Conservation (phyloP, 2,329 filamentous ascomycete genomes). For the Aspergillus sp. region DNA sequence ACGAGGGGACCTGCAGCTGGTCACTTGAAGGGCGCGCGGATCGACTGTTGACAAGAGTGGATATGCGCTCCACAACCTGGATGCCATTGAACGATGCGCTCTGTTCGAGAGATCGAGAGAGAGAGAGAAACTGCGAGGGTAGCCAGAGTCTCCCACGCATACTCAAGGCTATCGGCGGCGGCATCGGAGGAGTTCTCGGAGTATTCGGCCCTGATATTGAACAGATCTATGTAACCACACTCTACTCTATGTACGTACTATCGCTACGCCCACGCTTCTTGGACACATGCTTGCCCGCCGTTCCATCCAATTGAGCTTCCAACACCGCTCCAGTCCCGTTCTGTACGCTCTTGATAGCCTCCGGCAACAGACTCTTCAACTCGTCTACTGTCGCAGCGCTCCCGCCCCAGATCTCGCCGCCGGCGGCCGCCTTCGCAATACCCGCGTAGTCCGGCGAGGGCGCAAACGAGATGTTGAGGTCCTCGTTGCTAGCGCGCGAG, state of each 20-base stretch:
- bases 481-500: conserved; percentile 52
- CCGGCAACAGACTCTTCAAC: conserved; percentile 43
- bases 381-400: conserved; percentile 49
- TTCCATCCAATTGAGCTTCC: conserved; percentile 51
- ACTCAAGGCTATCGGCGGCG: conserved; percentile 28
- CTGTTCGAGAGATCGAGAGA: background rate
- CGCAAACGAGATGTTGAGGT: conserved; percentile 57
- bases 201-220: too few relatives aligned
- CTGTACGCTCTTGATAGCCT: conserved; percentile 52
- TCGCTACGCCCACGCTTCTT: conserved; percentile 5
- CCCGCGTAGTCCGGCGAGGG: conserved; percentile 59
- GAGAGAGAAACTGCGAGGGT: background rate
- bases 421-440: conserved; percentile 57
- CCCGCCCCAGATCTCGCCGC: conserved; percentile 53
- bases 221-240: background rate
- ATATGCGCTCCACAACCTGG: background rate
- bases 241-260: background rate
- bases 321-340: conserved; percentile 51
- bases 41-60: background rate
- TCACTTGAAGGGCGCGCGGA: conserved; percentile 15
- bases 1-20: conserved; percentile 4
- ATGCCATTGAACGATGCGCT: background rate
- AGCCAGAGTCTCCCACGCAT: conserved; percentile 13
- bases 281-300: conserved; percentile 43
- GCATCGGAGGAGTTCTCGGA: conserved; percentile 15